Evolutionary conservation across 164 flowering plant genomes (phyloP), one percentile per base, ranked within the genome.

Genomic region (Magnolia changhungtana): DNA sequence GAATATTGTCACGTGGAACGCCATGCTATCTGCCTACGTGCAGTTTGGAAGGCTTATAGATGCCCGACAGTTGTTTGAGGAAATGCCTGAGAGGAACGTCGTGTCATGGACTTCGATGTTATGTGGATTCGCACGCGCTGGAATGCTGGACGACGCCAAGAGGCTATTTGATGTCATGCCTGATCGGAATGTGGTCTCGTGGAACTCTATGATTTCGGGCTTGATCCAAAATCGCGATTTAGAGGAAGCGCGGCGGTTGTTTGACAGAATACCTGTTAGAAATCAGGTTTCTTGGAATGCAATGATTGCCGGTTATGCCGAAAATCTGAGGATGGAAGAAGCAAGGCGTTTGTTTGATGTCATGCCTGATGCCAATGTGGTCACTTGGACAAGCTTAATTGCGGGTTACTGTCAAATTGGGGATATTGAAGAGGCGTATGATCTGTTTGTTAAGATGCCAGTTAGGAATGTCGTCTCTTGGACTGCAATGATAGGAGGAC

Each of bases 401-500:
- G 55, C 85, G 0, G 91, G 96, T 63, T 90, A 89, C 80, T 83
- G 89, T 79, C 85, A 89, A 74, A 69, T 29, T 23, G 90, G 92
- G 27, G 74, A 86, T 29, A 84, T 91, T 19, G 77, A 82, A 19
- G 88, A 84, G 58, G 96, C 82, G 6, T 85, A 83, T 82, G 52
- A 49, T 9, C 69, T 90, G 70, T 91, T 91, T 79, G 50, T 45
- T 51, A 78, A 64, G 64, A 87, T 88, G 90, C 93, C 93, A 0
- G 81, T 77, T 50, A 85, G 82, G 82, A 89, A 88, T 82, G 73
- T 85, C 24, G 88, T 92, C 37, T 89, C 92, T 63, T 90, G 91
- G 90, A 92, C 93, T 0, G 94, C 91, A 20, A 92, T 92, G 90
- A 87, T 90, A 51, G 81, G 89, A 21, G 93, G 97, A 27, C 88